Conservation (phyloP, 148 eudicot genomes). For the Pouteria glomerata region DNA sequence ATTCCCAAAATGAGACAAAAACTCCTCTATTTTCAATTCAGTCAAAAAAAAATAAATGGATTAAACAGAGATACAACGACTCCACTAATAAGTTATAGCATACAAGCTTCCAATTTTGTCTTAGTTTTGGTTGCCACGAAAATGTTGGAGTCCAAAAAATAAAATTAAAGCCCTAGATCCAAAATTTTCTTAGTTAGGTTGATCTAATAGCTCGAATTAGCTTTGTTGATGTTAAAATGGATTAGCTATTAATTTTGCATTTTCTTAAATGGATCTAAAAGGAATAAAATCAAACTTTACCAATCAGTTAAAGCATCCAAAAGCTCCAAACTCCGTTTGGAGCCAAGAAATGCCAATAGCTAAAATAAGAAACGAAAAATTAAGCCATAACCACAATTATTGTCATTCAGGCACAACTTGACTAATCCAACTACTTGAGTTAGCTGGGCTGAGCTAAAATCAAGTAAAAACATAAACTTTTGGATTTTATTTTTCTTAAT, state of each 20-base stretch:
- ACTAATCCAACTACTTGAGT: background rate
- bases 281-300: too few species aligned
- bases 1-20: slow-evolving; percentile 77
- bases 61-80: background rate
- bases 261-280: too few species aligned
- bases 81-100: background rate
- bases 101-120: background rate
- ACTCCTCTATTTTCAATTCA: slow-evolving; percentile 67
- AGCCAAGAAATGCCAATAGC: too few species aligned
- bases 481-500: background rate
- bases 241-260: too few species aligned
- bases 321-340: too few species aligned
- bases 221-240: too few species aligned
- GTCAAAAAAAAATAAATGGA: slow-evolving; percentile 49
- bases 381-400: background rate
- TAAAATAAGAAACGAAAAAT: background rate
- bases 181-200: too few species aligned
- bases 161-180: too few species aligned
- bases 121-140: background rate
- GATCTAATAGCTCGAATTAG: too few species aligned
- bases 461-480: background rate
- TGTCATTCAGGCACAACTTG: background rate
- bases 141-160: too few species aligned
- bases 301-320: too few species aligned
- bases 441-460: background rate